Evolutionary conservation across 495 filamentous ascomycete species (phyloP), one percentile per base, ranked within the genome.

Genomic region (Aspergillus nidulans): DNA sequence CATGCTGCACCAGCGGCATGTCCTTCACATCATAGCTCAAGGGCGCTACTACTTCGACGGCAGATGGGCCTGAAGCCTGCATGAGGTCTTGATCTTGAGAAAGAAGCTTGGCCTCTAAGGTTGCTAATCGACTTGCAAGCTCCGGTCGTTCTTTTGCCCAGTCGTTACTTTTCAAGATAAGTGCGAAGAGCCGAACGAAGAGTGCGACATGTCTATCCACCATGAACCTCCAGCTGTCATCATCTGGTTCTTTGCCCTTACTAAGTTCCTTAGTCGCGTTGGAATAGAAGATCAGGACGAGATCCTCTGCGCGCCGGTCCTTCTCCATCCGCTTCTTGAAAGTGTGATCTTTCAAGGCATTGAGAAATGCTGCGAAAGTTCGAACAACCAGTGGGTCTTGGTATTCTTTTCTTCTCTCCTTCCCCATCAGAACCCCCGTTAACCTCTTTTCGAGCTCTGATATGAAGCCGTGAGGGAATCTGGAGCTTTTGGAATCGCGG

Each of bases 141-240:
- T 99, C 95, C 19, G 89, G 85, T 45, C 84, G 80, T 57, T 95
- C 89, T 61, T 85, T 82, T 19, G 83, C 84, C 86, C 86, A 88
- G 50, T 88, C 90, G 56, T 90, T 78, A 56, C 88, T 86, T 62
- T 86, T 90, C 58, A 97, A 69, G 23, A 89, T 88, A 58, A 84
- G 79, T 59, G 82, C 84, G 57, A 97, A 82, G 19, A 99, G 79
- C 39, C 95, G 85, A 57, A 99, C 85, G 63, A 99, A 97, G 43
- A 99, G 81, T 25, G 95, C 95, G 56, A 97, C 84, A 67, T 99
- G 95, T 48, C 92, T 81, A 64, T 99, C 95, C 12, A 94, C 91
- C 71, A 97, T 85, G 40, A 87, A 77, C 72, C 91, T 96, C 91
- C 92, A 97, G 38, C 82, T 81, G 66, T 95, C 89, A 70, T 97